Percentiles rank a stretch among this genome's conserved stretches.
Conservation (phyloP, 2,329 filamentous ascomycete species). For the Tympanopsis confertula region DNA sequence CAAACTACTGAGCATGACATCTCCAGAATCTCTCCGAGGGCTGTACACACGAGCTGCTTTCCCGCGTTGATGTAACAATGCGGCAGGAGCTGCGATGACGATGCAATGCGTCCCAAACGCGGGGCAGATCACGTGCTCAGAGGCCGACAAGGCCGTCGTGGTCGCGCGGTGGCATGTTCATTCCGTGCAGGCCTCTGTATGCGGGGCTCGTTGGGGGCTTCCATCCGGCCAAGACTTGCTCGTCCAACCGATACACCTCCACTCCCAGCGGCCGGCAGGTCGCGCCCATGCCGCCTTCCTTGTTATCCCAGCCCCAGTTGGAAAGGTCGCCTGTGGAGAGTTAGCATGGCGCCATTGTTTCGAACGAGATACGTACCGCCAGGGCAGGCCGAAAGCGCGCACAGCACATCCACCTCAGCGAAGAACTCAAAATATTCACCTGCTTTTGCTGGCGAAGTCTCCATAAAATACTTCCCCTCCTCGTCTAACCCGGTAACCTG, state of each 20-base stretch:
- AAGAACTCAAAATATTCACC: conserved; percentile 65
- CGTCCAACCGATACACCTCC: conserved; percentile 57
- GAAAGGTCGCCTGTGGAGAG: conserved; percentile 61
- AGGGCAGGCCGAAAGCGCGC: conserved; percentile 18
- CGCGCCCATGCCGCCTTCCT: conserved; percentile 55
- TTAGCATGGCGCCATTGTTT: conserved; percentile 32
- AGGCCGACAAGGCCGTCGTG: conserved; percentile 5
- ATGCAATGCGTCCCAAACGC: too few species aligned
- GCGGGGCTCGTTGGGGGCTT: conserved; percentile 42
- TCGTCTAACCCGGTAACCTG: conserved; percentile 71
- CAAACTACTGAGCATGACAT: too few species aligned
- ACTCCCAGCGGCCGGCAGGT: conserved; percentile 66
- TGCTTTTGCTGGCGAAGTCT: conserved; percentile 38
- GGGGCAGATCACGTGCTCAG: neutral
- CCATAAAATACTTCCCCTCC: conserved; percentile 68
- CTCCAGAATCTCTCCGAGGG: too few species aligned
- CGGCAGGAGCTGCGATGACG: too few species aligned
- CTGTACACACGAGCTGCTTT: too few species aligned
- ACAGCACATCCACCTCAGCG: conserved; percentile 65
- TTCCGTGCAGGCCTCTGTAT: conserved; percentile 58
- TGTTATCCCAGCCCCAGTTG: conserved; percentile 64
- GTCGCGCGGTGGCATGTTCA: conserved; percentile 25
- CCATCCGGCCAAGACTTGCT: conserved; percentile 47
- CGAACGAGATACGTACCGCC: conserved; percentile 1
- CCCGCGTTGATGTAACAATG: too few species aligned